phyloP scores from a whole-genome alignment of 306 rosid species.

The Amphicarpaea edgeworthii region DNA sequence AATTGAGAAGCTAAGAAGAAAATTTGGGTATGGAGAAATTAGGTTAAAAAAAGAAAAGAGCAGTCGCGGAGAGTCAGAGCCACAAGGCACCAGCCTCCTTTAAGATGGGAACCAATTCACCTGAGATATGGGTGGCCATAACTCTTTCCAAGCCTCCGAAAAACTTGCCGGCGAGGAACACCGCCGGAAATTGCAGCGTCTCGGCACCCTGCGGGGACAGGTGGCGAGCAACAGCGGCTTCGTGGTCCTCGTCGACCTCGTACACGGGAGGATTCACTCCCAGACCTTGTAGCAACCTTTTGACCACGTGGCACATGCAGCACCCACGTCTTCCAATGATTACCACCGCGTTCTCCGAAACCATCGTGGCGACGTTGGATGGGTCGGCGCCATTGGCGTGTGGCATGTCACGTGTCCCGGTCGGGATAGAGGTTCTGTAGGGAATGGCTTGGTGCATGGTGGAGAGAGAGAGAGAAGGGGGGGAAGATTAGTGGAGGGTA shows the following conservation, averaged over 20 bases:
- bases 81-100: slow-evolving; percentile 95
- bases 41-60: background rate
- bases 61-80: slow-evolving; percentile 61
- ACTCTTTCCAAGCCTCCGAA: slow-evolving; percentile 93
- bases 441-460: slow-evolving; percentile 94
- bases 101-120: slow-evolving; percentile 84
- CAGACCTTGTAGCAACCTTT: slow-evolving; percentile 72
- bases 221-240: slow-evolving; percentile 51
- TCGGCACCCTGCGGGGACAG: slow-evolving; percentile 28
- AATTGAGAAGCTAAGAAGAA: background rate
- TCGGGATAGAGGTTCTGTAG: slow-evolving; percentile 40
- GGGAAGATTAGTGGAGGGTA: background rate
- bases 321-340: slow-evolving; percentile 80
- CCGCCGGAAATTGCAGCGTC: slow-evolving; percentile 73
- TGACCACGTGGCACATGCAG: slow-evolving; percentile 90
- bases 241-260: slow-evolving; percentile 71
- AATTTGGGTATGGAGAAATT: background rate
- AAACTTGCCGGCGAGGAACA: slow-evolving; percentile 87
- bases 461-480: slow-evolving; percentile 13
- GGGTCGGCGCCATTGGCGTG: slow-evolving; percentile 26
- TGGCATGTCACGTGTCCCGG: slow-evolving; percentile 36
- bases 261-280: slow-evolving; percentile 82
- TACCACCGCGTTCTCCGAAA: slow-evolving; percentile 75
- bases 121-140: slow-evolving; percentile 91
- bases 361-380: slow-evolving; percentile 39